Percentiles rank a stretch among this genome's conserved stretches.
Evolutionary conservation across 2,329 filamentous ascomycete species (phyloP).

Genomic region (Fusarium pseudocircinatum): DNA sequence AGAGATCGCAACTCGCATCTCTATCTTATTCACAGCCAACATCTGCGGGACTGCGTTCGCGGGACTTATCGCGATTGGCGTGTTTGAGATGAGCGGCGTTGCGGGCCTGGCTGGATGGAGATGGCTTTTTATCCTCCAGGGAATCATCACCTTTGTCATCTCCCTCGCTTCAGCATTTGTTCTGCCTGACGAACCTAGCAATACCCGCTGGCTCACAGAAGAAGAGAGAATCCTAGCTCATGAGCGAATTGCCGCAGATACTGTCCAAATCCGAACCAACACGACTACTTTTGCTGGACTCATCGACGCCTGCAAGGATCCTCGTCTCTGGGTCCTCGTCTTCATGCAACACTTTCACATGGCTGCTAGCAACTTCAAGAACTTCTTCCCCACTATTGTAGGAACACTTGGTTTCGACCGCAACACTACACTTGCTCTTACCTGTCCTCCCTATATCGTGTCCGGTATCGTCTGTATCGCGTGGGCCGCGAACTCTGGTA

Average conservation of each 20-base stretch:
- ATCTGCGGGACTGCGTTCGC: conserved; percentile 51
- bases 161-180: conserved; percentile 46
- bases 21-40: conserved; percentile 56
- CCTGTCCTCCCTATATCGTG: conserved; percentile 59
- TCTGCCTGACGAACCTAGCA: conserved; percentile 50
- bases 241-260: conserved; percentile 48
- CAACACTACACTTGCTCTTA: conserved; percentile 60
- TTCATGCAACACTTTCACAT: conserved; percentile 26
- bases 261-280: conserved; percentile 49
- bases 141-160: conserved; percentile 36
- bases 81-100: conserved; percentile 45
- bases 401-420: conserved; percentile 57
- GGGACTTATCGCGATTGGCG: conserved; percentile 55
- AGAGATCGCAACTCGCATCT: conserved; percentile 53
- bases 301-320: conserved; percentile 52
- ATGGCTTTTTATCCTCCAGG: conserved; percentile 48
- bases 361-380: conserved; percentile 44
- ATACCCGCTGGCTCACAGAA: conserved; percentile 49
- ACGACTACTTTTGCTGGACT: conserved; percentile 53
- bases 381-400: conserved; percentile 51
- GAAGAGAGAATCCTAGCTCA: conserved; percentile 55
- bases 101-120: conserved; percentile 43
- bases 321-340: conserved; percentile 41
- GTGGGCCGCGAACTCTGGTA: conserved; percentile 30
- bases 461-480: conserved; percentile 45